Percentiles rank a stretch among this genome's conserved stretches.
Conservation (phyloP, 306 rosid species). For the Mucuna pruriens region DNA sequence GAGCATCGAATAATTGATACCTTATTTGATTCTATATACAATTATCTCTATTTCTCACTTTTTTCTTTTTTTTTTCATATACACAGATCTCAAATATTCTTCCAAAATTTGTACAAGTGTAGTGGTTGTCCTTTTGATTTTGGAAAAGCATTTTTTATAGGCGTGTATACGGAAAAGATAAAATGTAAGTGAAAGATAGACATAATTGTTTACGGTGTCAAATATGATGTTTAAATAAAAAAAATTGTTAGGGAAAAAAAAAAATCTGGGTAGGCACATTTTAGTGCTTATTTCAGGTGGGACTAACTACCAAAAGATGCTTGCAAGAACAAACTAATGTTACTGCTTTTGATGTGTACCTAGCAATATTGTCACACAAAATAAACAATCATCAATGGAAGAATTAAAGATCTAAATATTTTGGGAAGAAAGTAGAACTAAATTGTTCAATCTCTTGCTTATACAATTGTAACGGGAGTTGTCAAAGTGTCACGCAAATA, state of each 20-base stretch:
- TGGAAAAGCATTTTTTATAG: neutral
- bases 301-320: neutral
- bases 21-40: neutral
- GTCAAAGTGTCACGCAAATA: neutral
- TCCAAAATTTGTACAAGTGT: neutral
- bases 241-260: neutral
- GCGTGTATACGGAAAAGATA: neutral
- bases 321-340: neutral
- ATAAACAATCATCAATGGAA: neutral
- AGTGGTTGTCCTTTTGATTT: no score
- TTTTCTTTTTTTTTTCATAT: neutral
- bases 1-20: neutral
- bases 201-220: neutral
- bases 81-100: neutral
- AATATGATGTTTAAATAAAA: neutral
- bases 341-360: neutral
- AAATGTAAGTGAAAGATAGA: neutral
- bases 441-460: neutral
- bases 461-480: neutral
- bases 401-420: neutral
- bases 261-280: neutral
- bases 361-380: conserved; percentile 8
- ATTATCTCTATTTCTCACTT: neutral
- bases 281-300: neutral
- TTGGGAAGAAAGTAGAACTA: neutral